A percentile compares a stretch with the other conserved stretches of the same genome.
Conservation (phyloP, 2,329 filamentous ascomycete genomes). For the Phyllosticta citribraziliensis region DNA sequence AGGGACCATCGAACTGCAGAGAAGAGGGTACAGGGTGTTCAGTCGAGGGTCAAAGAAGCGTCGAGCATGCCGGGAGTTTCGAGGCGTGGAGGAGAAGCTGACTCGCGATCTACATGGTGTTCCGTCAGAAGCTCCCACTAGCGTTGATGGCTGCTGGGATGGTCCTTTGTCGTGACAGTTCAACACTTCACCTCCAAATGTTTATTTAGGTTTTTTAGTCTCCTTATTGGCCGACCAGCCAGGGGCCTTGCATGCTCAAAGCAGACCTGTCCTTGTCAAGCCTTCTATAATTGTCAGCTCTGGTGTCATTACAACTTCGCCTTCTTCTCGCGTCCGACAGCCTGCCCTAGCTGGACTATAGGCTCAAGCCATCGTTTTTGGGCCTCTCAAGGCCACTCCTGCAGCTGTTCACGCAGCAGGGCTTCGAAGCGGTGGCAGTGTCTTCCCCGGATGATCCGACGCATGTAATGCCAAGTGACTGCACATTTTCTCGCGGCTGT, state of each 20-base stretch:
- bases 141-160: background rate
- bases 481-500: background rate
- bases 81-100: background rate
- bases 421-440: constrained; percentile 8
- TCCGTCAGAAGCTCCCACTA: background rate
- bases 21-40: background rate
- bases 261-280: background rate
- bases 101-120: background rate
- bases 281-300: background rate
- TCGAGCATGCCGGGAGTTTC: background rate
- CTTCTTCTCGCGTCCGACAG: background rate
- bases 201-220: background rate
- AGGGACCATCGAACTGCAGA: background rate
- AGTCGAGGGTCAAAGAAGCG: background rate
- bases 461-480: constrained; percentile 4
- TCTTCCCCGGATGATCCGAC: constrained; percentile 8
- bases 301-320: background rate
- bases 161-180: background rate
- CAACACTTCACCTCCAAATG: background rate
- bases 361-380: constrained; percentile 1
- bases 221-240: background rate
- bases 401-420: background rate
- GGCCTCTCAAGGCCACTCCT: constrained; percentile 1
- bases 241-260: background rate
- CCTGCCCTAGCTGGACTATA: constrained; percentile 4